Evolutionary conservation across 2,329 filamentous ascomycete species (phyloP).

Genomic region (Ophiosphaerella narmari): DNA sequence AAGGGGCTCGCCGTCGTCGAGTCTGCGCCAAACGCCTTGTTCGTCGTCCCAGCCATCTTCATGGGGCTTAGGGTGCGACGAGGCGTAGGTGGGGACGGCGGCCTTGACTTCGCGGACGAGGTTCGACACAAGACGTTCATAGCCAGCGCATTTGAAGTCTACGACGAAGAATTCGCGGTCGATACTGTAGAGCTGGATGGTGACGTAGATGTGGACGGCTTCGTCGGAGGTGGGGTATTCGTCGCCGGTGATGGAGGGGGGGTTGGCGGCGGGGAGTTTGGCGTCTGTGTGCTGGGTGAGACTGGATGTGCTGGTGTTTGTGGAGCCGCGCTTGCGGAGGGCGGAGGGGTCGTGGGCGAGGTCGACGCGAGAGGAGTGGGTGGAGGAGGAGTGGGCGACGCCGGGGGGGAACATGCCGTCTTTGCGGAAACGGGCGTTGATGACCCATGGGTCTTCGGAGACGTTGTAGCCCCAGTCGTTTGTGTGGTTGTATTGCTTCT

Average conservation of each 20-base stretch:
- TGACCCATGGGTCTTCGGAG: slow-evolving; percentile 94
- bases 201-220: slow-evolving; percentile 89
- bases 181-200: slow-evolving; percentile 72
- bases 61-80: slow-evolving; percentile 18
- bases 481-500: slow-evolving; percentile 50
- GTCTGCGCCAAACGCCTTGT: slow-evolving; percentile 39
- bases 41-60: slow-evolving; percentile 42
- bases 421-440: slow-evolving; percentile 86
- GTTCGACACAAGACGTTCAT: slow-evolving; percentile 76
- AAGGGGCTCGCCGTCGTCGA: slow-evolving; percentile 39
- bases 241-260: slow-evolving; percentile 19
- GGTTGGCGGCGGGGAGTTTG: slow-evolving; percentile 20
- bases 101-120: slow-evolving; percentile 48
- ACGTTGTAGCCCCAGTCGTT: slow-evolving; percentile 73
- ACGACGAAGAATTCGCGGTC: slow-evolving; percentile 92
- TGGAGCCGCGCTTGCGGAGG: slow-evolving; percentile 37
- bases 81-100: slow-evolving; percentile 21
- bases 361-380: slow-evolving; percentile 55
- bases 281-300: slow-evolving; percentile 37
- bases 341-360: slow-evolving; percentile 42
- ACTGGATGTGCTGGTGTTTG: slow-evolving; percentile 36
- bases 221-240: slow-evolving; percentile 57
- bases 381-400: slow-evolving; percentile 54
- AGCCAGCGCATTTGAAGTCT: slow-evolving; percentile 97
- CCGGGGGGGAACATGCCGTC: slow-evolving; percentile 69